Evolutionary conservation across 257 asterid species (phyloP).

Genomic region (Salvia hispanica): DNA sequence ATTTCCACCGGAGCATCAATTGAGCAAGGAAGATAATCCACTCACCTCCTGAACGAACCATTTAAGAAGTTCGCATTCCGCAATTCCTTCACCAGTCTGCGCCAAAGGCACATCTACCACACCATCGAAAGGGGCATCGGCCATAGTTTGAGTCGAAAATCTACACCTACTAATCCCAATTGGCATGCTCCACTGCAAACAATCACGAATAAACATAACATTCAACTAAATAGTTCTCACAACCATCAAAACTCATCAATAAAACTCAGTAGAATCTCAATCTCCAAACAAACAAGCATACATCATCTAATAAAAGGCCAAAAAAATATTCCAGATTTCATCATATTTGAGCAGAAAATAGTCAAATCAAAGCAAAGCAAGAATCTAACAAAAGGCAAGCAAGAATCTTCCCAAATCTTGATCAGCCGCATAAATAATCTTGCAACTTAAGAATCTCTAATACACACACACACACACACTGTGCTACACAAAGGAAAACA

Average conservation of each 20-base stretch:
- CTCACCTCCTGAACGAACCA: constrained; percentile 97
- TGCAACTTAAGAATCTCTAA: constrained; percentile 2
- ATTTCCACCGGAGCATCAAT: constrained; percentile 11
- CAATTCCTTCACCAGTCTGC: constrained; percentile 99
- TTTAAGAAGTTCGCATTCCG: constrained; percentile 94
- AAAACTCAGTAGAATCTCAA: not conserved
- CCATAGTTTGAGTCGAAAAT: constrained; percentile 55
- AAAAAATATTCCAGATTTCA: not conserved
- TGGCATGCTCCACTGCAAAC: constrained; percentile 46
- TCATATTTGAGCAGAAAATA: not conserved
- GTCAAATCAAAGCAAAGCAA: constrained; percentile 6
- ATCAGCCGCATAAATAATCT: constrained; percentile 13
- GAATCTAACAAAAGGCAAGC: not conserved
- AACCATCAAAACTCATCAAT: constrained; percentile 7
- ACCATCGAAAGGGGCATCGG: constrained; percentile 53
- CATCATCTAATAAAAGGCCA: not conserved
- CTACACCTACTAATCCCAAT: constrained; percentile 44
- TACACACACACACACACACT: not conserved
- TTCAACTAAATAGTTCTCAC: not conserved
- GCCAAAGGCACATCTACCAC: constrained; percentile 86
- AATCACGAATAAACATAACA: constrained; percentile 12
- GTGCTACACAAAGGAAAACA: not conserved
- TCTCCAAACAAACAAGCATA: not conserved
- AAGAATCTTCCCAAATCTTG: constrained; percentile 9
- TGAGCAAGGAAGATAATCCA: constrained; percentile 23